Evolutionary conservation across 305 asterid genomes (phyloP).

Genomic region (Ilex paraguariensis): DNA sequence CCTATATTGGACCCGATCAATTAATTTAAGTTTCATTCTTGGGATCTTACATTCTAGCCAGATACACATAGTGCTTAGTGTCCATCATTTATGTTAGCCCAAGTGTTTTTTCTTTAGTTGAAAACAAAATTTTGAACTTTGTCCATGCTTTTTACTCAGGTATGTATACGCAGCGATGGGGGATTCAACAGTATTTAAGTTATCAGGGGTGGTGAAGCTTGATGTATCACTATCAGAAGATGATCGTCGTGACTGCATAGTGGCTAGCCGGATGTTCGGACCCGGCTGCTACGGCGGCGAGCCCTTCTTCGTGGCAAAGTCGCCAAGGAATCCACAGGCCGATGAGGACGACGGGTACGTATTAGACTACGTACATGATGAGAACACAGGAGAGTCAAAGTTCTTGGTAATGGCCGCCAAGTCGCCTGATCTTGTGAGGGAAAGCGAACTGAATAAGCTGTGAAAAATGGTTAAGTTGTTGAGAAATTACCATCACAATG

Average conservation of each 20-base stretch:
- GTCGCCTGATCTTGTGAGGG: slow-evolving; percentile 28
- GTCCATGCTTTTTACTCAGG: slow-evolving; percentile 11
- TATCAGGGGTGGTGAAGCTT: slow-evolving; percentile 43
- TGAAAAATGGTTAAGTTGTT: neutral
- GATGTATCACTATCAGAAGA: slow-evolving; percentile 30
- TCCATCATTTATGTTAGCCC: neutral
- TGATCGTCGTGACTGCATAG: slow-evolving; percentile 43
- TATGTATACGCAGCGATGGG: slow-evolving; percentile 53
- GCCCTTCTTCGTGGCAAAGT: slow-evolving; percentile 37
- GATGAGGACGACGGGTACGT: slow-evolving; percentile 57
- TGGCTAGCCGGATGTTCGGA: slow-evolving; percentile 36
- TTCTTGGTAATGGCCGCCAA: slow-evolving; percentile 49
- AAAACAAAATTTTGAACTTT: neutral
- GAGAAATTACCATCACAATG: too few relatives aligned
- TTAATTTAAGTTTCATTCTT: too few relatives aligned
- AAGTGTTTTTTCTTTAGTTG: neutral
- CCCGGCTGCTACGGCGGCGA: slow-evolving; percentile 44
- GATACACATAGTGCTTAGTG: too few relatives aligned
- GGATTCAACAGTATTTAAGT: slow-evolving; percentile 38
- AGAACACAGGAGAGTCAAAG: slow-evolving; percentile 36
- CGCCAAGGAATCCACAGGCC: slow-evolving; percentile 26
- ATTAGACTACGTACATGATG: slow-evolving; percentile 36
- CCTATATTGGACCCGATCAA: too few relatives aligned
- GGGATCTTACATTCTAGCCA: too few relatives aligned
- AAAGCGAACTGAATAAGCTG: slow-evolving; percentile 18